A percentile compares a stretch with the other conserved stretches of the same genome.
Evolutionary conservation across 169 alveolate species (phyloP).

Genomic region (Plasmodium chabaudi): DNA sequence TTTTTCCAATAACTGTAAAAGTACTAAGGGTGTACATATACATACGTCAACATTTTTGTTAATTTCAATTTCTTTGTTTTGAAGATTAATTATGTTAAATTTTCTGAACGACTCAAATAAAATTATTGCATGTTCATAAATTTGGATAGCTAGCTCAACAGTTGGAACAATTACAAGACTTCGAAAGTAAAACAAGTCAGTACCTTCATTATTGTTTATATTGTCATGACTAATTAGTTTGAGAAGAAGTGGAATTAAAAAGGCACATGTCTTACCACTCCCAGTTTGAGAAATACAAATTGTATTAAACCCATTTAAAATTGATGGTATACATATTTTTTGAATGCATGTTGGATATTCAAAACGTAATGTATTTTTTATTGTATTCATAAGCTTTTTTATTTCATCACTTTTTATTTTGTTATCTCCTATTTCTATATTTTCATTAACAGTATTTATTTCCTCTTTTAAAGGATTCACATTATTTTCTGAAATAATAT

Average conservation of each 20-base stretch:
- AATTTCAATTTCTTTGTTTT: slow-evolving; percentile 18
- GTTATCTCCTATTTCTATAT: background rate
- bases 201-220: background rate
- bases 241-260: slow-evolving; percentile 79
- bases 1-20: slow-evolving; percentile 21
- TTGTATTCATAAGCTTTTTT: slow-evolving; percentile 29
- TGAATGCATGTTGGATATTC: slow-evolving; percentile 48
- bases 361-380: slow-evolving; percentile 46
- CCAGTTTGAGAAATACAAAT: slow-evolving; percentile 88
- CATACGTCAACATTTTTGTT: slow-evolving; percentile 33
- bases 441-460: background rate
- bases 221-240: slow-evolving; percentile 3
- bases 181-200: slow-evolving; percentile 4
- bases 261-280: slow-evolving; percentile 87
- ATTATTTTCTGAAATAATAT: background rate
- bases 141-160: slow-evolving; percentile 50
- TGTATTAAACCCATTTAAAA: slow-evolving; percentile 79
- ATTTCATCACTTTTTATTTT: slow-evolving; percentile 7
- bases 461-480: background rate
- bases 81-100: slow-evolving; percentile 10
- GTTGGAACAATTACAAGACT: slow-evolving; percentile 70
- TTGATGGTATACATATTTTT: slow-evolving; percentile 80
- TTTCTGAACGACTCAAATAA: slow-evolving; percentile 38
- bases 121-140: slow-evolving; percentile 49
- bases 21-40: slow-evolving; percentile 53